A percentile compares a stretch with the other conserved stretches of the same genome.
These are phyloP conservation scores for Pyracantha coccinea DNA, from an alignment of 331 rosid genomes.

Conservation along the genomic window DNA sequence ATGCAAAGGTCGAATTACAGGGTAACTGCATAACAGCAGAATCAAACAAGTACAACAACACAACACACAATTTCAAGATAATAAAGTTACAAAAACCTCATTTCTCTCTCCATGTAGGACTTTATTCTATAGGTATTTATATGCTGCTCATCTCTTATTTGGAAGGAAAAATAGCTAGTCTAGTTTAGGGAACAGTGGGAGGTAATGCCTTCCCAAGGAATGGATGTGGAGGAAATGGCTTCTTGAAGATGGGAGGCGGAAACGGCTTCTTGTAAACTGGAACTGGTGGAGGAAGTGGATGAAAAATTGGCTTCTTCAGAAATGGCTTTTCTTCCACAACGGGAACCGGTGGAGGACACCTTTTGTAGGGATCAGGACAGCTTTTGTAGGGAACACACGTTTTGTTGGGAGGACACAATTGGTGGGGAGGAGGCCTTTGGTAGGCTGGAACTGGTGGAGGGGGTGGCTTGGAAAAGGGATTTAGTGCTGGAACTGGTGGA, in stretches of 20 bases:
- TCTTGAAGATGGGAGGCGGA: background rate
- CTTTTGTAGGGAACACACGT: too few species aligned
- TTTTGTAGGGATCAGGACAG: background rate
- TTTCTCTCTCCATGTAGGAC: background rate
- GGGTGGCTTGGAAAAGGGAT: too few species aligned
- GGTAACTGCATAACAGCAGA: background rate
- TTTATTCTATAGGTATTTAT: background rate
- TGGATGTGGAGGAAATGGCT: background rate
- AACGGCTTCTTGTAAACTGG: background rate
- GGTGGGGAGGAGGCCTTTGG: too few species aligned
- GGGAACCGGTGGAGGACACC: background rate
- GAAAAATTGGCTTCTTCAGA: slow-evolving; percentile 11
- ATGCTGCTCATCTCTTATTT: background rate
- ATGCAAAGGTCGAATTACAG: background rate
- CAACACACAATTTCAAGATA: background rate
- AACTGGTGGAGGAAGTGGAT: slow-evolving; percentile 5
- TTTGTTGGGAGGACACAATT: too few species aligned
- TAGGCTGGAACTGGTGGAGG: too few species aligned
- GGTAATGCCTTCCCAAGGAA: background rate
- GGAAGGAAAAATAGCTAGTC: background rate
- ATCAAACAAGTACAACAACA: background rate
- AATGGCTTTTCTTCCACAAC: background rate
- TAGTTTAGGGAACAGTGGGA: background rate
- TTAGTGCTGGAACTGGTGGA: too few species aligned
- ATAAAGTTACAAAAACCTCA: background rate